Base-by-base conservation (phyloP, 805 yeast genomes). In the Wickerhamomyces chambardii region DNA sequence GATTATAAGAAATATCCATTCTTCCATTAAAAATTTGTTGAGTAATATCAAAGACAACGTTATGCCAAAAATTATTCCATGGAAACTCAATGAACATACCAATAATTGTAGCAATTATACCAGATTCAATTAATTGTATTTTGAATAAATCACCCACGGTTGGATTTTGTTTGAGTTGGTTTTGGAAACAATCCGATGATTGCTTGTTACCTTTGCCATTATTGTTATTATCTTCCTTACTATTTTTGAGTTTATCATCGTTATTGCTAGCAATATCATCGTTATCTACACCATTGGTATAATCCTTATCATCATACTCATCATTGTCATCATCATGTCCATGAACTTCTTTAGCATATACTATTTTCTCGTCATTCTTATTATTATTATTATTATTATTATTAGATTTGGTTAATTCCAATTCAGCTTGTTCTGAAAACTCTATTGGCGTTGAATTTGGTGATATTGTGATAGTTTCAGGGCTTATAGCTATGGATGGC, bases 41-140 rank as follows among this genome's bases (percentile, higher is more conserved):
- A 26, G 82, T 77, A 43, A 84, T 70, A 55, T 84, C 95, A 58
- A 83, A 84, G 1, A 83, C 90, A 41, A 84, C 94, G 50, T 83
- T 84, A 57, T 84, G 95, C 56, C 84, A 70, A 47, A 84, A 84
- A 44, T 84, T 84, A 48, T 84, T 84, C 90, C 92, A 84, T 10
- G 89, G 84, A 50, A 74, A 83, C 37, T 67, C 62, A 48, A 79
- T 77, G 49, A 84, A 80, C 73, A 77, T 79, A 22, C 68, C 61
- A n/a, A 83, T 58, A 12, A 83, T 78, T 14, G 75, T 69, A 12
- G 62, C 53, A 29, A 83, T 64, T 30, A 82, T 73, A 16, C 66
- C 63, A 47, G 80, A 78, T 44, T 83, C 90, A 35, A 72, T 67
- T 26, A 84, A 56, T 33, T 78, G 70, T 39, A 80, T 78, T 47